Percentiles rank a stretch among this genome's conserved stretches.
Conservation (phyloP, 345 rosid species). For the Streptanthus diversifolius region DNA sequence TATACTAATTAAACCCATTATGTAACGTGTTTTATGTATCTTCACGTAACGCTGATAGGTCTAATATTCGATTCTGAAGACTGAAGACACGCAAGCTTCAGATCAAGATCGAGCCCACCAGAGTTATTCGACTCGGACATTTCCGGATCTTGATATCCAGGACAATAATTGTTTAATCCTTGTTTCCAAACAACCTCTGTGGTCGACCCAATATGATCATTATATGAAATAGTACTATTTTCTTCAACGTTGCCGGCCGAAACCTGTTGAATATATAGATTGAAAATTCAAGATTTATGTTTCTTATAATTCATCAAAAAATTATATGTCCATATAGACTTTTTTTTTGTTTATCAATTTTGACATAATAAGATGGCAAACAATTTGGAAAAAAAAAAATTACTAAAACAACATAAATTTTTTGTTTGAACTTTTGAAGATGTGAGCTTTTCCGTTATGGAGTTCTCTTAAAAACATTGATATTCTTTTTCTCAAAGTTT, state of each 20-base stretch:
- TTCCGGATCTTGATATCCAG: neutral
- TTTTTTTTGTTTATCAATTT: neutral
- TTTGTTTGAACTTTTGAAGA: neutral
- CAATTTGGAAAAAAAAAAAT: neutral
- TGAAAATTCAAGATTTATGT: conserved; percentile 5
- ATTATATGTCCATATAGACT: neutral
- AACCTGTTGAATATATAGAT: conserved; percentile 22
- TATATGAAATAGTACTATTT: neutral
- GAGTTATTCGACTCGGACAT: conserved; percentile 14
- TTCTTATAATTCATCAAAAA: neutral
- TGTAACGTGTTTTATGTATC: neutral
- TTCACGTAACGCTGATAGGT: conserved; percentile 32
- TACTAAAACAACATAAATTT: neutral
- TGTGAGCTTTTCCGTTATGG: neutral
- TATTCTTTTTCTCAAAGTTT: neutral
- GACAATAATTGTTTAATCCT: neutral
- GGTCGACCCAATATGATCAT: conserved; percentile 22
- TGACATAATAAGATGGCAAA: neutral
- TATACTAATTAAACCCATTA: neutral
- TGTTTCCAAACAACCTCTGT: conserved; percentile 23
- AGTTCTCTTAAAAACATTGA: neutral
- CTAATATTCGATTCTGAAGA: conserved; percentile 21
- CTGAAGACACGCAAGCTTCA: conserved; percentile 31
- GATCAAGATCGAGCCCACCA: conserved; percentile 33
- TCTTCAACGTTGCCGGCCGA: conserved; percentile 27